Conservation (phyloP, 2,329 filamentous ascomycete species). For the Talaromyces marneffei region DNA sequence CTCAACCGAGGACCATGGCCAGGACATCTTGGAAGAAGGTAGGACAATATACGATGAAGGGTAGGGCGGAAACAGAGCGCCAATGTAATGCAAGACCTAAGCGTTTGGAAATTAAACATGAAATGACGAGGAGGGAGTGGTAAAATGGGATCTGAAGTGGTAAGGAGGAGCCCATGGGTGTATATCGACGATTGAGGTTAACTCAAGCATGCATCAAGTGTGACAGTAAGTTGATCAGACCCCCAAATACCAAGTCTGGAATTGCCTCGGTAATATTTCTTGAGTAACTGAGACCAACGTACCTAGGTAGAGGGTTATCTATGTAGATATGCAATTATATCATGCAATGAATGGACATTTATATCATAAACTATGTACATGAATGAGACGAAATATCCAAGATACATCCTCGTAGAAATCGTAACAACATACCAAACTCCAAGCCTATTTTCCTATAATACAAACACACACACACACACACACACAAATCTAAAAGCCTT, state of each 20-base stretch:
- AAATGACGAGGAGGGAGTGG: constrained; percentile 29
- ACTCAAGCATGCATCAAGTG: too few species aligned
- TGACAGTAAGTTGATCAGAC: too few species aligned
- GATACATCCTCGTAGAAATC: background rate
- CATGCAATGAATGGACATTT: background rate
- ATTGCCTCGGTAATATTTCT: background rate
- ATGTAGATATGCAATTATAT: too few species aligned
- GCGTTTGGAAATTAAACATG: constrained; percentile 29
- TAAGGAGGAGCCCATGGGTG: too few species aligned
- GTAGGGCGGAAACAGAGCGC: constrained; percentile 26
- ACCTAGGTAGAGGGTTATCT: too few species aligned
- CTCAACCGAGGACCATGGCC: constrained; percentile 26
- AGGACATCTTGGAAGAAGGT: constrained; percentile 34
- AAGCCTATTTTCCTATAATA: background rate
- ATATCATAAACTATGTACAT: background rate
- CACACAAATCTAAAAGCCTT: too few species aligned
- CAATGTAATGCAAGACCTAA: constrained; percentile 32
- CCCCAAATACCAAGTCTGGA: background rate
- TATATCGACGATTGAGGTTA: too few species aligned
- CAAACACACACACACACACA: too few species aligned
- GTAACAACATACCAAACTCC: background rate
- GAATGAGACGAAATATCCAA: background rate
- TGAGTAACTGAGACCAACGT: background rate
- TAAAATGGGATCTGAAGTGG: constrained; percentile 21
- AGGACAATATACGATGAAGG: constrained; percentile 33